Evolutionary conservation across 164 flowering plant genomes (phyloP).

Genomic region (Amborella trichopoda): DNA sequence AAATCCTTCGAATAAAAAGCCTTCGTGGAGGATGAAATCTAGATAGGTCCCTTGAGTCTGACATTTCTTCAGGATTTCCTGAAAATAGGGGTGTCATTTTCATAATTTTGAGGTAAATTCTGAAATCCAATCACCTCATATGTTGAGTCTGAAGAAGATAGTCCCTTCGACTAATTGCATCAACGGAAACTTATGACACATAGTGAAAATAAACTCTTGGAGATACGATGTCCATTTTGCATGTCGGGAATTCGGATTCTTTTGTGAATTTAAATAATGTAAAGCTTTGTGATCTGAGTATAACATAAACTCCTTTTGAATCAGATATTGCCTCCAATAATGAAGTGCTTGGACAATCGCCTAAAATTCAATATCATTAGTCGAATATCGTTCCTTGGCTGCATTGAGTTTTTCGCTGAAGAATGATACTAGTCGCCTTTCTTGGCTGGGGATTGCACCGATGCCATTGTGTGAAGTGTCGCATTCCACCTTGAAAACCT

Average conservation of each 20-base stretch:
- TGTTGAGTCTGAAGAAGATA: background rate
- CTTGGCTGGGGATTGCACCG: background rate
- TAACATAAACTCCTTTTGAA: background rate
- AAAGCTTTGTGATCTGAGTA: background rate
- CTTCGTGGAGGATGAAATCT: background rate
- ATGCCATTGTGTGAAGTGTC: background rate
- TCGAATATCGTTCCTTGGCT: background rate
- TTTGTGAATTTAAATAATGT: background rate
- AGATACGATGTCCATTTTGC: background rate
- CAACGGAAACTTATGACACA: background rate
- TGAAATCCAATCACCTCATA: background rate
- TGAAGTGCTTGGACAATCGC: background rate
- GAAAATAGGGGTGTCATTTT: background rate
- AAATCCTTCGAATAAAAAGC: background rate
- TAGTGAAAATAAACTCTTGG: background rate
- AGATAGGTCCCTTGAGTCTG: background rate
- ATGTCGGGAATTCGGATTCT: background rate
- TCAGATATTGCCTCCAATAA: background rate
- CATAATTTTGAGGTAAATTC: background rate
- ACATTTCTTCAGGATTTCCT: background rate
- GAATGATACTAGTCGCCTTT: background rate
- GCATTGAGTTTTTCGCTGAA: background rate
- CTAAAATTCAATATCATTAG: background rate
- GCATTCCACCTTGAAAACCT: background rate
- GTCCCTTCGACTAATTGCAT: background rate